A percentile compares a stretch with the other conserved stretches of the same genome.
Conservation (phyloP, 495 filamentous ascomycete genomes). For the Neurospora sp. region DNA sequence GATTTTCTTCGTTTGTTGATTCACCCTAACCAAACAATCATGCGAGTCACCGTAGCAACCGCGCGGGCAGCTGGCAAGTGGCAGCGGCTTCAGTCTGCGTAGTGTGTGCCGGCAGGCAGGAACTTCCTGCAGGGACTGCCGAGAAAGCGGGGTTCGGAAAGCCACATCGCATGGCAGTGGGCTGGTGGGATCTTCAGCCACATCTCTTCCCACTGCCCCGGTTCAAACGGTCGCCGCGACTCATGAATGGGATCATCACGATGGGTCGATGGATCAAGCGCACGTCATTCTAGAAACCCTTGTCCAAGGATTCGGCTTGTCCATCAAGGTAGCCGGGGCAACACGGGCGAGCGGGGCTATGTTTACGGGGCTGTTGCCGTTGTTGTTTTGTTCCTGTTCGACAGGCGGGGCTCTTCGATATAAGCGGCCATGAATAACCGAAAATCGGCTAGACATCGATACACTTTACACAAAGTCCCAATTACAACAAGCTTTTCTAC, state of each 20-base stretch:
- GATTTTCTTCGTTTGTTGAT: neutral
- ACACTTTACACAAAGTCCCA: neutral
- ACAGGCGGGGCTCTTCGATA: neutral
- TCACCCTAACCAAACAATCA: conserved; percentile 10
- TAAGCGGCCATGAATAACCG: neutral
- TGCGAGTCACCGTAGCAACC: conserved; percentile 16
- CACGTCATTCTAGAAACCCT: neutral
- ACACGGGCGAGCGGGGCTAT: neutral
- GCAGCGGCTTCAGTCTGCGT: neutral
- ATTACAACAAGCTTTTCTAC: neutral
- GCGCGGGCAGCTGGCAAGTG: conserved; percentile 2
- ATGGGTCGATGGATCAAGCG: neutral
- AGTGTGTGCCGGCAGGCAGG: neutral
- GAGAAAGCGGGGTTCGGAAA: neutral
- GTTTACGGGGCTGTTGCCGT: neutral
- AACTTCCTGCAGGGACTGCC: neutral
- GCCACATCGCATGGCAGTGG: neutral
- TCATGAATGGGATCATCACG: neutral
- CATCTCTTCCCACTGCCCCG: neutral
- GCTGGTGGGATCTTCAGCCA: neutral
- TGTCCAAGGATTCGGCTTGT: neutral
- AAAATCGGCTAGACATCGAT: neutral
- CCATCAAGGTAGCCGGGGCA: neutral
- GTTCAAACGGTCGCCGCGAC: neutral
- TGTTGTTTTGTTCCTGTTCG: neutral